phyloP scores from a whole-genome alignment of 768 basidiomycete species.

The Rhodosporidiobolus odoratus region DNA sequence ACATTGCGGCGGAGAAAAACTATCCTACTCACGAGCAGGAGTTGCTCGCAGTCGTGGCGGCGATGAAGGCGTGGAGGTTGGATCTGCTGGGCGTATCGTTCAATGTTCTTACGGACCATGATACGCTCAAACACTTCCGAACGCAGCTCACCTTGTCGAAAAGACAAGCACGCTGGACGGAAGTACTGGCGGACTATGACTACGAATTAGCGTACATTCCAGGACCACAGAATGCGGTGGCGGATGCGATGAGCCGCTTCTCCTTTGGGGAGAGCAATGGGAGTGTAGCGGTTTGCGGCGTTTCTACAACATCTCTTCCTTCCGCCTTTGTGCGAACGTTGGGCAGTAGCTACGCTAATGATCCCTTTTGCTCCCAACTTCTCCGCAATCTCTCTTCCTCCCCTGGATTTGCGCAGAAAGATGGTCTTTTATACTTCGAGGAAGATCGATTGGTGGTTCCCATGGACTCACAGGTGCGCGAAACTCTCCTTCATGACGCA shows the following conservation, averaged over 20 bases:
- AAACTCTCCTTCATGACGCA: no score
- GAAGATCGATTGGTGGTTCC: no score
- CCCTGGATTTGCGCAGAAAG: no score
- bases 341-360: no score
- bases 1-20: constrained; percentile 12
- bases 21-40: constrained; percentile 25
- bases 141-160: constrained; percentile 15
- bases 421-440: no score
- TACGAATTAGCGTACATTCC: constrained; percentile 1
- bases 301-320: background rate
- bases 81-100: background rate
- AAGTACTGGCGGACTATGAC: constrained; percentile 14
- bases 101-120: constrained; percentile 12
- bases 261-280: background rate
- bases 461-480: no score
- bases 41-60: constrained; percentile 10
- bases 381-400: no score
- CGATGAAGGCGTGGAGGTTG: constrained; percentile 7
- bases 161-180: constrained; percentile 19
- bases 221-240: background rate
- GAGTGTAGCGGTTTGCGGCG: background rate
- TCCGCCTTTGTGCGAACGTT: no score
- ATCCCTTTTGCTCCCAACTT: no score
- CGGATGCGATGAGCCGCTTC: constrained; percentile 9
- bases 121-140: constrained; percentile 7